Conservation (phyloP, 148 eudicot species). For the Chenopodium berlandieri region DNA sequence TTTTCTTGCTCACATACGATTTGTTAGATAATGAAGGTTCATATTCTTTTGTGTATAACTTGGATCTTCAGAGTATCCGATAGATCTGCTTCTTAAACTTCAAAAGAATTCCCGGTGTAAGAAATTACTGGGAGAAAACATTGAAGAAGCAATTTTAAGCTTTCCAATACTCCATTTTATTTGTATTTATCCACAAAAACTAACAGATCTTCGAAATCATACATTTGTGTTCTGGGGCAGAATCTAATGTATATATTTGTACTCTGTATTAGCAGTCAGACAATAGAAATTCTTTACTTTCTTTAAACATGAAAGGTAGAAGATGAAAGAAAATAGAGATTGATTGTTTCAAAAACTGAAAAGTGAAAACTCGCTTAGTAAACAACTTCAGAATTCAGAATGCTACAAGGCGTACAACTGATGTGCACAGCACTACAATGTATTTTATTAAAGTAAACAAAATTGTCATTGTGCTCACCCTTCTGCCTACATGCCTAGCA, state of each 20-base stretch:
- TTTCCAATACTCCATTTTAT: not conserved
- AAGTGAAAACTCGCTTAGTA: not conserved
- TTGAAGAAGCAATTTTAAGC: not conserved
- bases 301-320: not conserved
- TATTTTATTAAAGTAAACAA: not conserved
- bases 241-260: not conserved
- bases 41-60: constrained; percentile 25
- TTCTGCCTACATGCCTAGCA: constrained; percentile 11
- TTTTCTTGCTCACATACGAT: constrained; percentile 16
- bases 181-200: not conserved
- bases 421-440: constrained; percentile 8
- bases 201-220: not conserved
- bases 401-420: not conserved
- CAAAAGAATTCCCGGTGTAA: not conserved
- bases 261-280: not conserved
- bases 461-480: not conserved
- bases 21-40: not conserved
- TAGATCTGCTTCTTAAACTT: not conserved
- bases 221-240: not conserved
- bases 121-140: not conserved
- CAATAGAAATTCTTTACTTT: not conserved
- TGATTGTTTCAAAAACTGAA: not conserved
- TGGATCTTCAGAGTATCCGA: not conserved
- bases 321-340: not conserved
- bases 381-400: not conserved